phyloP scores from a whole-genome alignment of 2,329 filamentous ascomycete species.

The Colletotrichum karsti region DNA sequence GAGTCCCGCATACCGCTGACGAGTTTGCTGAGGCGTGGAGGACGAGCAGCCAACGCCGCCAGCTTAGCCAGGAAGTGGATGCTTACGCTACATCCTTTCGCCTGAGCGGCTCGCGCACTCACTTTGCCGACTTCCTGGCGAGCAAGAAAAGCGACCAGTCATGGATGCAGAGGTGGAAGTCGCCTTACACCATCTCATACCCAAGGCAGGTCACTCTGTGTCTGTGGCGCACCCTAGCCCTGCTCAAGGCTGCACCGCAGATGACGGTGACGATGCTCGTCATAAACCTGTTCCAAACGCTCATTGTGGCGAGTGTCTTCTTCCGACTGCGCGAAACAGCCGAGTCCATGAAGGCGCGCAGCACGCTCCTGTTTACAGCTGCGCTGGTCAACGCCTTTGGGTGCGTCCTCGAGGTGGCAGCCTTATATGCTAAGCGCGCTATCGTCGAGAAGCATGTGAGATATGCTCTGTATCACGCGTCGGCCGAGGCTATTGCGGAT shows the following conservation, averaged over 20 bases:
- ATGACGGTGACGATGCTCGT: constrained; percentile 33
- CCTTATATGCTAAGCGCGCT: constrained; percentile 38
- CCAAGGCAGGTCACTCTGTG: constrained; percentile 31
- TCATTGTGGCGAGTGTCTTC: constrained; percentile 73
- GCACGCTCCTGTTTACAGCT: constrained; percentile 42
- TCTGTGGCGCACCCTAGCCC: constrained; percentile 29
- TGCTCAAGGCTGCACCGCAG: constrained; percentile 31
- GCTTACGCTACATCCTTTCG: not conserved
- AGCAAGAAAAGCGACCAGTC: constrained; percentile 21
- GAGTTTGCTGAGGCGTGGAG: constrained; percentile 48
- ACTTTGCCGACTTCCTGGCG: constrained; percentile 11
- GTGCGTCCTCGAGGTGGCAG: constrained; percentile 42
- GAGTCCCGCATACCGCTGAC: constrained; percentile 44
- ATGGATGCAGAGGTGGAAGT: constrained; percentile 20
- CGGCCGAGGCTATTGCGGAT: constrained; percentile 46
- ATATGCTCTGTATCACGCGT: constrained; percentile 41
- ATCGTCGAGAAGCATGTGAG: constrained; percentile 42
- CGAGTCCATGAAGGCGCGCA: constrained; percentile 62
- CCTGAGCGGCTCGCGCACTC: constrained; percentile 1
- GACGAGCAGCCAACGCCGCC: constrained; percentile 19
- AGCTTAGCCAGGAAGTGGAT: not conserved
- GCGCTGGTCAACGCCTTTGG: constrained; percentile 55
- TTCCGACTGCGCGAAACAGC: constrained; percentile 67
- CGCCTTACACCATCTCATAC: constrained; percentile 33
- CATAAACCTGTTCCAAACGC: constrained; percentile 62